Percentiles rank a stretch among this genome's conserved stretches.
phyloP scores from a whole-genome alignment of 2,329 filamentous ascomycete species.

The Ophiostoma populinum region DNA sequence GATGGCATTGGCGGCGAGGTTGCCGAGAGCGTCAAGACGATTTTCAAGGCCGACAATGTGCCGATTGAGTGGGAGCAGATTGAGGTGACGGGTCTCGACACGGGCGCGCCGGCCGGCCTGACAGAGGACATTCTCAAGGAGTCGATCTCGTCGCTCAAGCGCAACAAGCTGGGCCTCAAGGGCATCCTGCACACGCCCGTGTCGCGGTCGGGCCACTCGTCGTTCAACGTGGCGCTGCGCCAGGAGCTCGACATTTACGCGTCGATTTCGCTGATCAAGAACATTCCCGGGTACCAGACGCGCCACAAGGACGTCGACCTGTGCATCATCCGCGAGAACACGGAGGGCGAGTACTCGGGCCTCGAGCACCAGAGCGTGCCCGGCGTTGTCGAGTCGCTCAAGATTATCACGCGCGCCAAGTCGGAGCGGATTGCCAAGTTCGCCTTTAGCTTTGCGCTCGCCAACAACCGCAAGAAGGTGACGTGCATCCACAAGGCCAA shows the following conservation, averaged over 20 bases:
- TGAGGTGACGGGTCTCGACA: conserved; percentile 81
- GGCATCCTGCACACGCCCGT: conserved; percentile 97
- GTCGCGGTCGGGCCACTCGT: conserved; percentile 91
- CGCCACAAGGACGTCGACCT: conserved; percentile 95
- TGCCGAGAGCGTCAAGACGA: conserved; percentile 92
- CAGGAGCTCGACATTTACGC: conserved; percentile 99
- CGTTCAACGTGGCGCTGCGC: conserved; percentile 97
- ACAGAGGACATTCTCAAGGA: conserved; percentile 92
- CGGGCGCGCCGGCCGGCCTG: conserved; percentile 52
- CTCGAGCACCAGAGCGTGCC: conserved; percentile 95
- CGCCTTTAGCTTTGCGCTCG: conserved; percentile 90
- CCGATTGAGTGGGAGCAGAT: conserved; percentile 98
- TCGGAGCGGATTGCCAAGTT: conserved; percentile 99
- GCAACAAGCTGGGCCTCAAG: conserved; percentile 98
- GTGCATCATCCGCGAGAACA: conserved; percentile 99
- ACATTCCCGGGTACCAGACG: conserved; percentile 96
- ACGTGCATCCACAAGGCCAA: conserved; percentile 99
- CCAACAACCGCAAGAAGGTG: conserved; percentile 98
- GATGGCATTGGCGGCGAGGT: conserved; percentile 98
- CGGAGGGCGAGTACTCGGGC: conserved; percentile 97
- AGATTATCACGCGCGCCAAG: conserved; percentile 99
- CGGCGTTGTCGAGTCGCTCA: conserved; percentile 96
- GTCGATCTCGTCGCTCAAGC: conserved; percentile 83
- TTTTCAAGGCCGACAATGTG: conserved; percentile 99
- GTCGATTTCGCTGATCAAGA: conserved; percentile 95